Evolutionary conservation across 2,329 filamentous ascomycete species (phyloP), one percentile per base, ranked within the genome.

Genomic region (Diaporthe citrichinensis): DNA sequence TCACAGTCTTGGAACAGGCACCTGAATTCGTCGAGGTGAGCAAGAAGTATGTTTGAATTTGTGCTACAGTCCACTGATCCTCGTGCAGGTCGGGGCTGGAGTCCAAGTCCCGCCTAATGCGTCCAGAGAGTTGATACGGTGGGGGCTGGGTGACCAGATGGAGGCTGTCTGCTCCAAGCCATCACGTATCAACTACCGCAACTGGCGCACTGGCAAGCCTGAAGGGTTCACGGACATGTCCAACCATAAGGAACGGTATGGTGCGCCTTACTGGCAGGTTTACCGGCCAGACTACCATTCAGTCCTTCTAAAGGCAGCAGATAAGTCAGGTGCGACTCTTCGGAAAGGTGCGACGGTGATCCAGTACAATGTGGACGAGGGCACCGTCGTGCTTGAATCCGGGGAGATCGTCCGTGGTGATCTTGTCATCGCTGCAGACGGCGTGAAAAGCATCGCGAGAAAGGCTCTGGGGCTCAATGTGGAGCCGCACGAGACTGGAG

Each of bases 231-330:
- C 74, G 5, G 71, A 74, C 57, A 62, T 76, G 25, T 76, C 62
- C 0, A 58, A 39, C 20, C 74, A 76, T 23, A 65, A 51, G 23
- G 34, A 69, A 10, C 15, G 39, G 31, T 76, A 76, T 25, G 61
- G 67, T 0, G 74, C 71, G 6, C 74, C 74, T n/a, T 76, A 76
- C 46, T 76, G 74, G 74, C 74, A 76, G 23, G 62, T 76, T 15
- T 76, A 76, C 74, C 44, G 74, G 49, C 74, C 74, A 25, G 74
- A 76, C 31, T 76, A 76, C 28, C 74, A 76, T 41, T 62, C 71
- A 17, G 67, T 76, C 31, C 74, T 76, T 25, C 51, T 74, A 2
- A 15, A 59, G 25, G 71, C 74, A 15, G 74, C 71, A 25, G 57
- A 67, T 4, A 65, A 57, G n/a, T 65, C 71, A 1, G 74, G 74